A percentile compares a stretch with the other conserved stretches of the same genome.
Conservation (phyloP, 306 rosid species). For the Canavalia ensiformis region DNA sequence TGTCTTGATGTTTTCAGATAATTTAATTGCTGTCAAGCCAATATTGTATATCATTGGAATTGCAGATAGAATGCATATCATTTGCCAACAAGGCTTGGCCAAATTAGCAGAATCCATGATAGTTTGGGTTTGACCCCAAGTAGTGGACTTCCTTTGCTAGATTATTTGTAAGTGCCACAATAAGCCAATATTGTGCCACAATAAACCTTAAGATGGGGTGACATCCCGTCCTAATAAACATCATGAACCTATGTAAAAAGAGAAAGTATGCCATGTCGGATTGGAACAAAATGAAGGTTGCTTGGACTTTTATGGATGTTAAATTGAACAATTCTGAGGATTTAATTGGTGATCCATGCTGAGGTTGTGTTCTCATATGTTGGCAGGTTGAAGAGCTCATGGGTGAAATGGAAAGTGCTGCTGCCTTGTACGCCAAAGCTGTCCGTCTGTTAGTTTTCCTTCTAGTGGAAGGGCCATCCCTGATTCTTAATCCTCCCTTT, state of each 20-base stretch:
- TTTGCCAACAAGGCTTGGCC: too few relatives aligned
- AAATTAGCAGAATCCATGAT: too few relatives aligned
- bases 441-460: conserved; percentile 77
- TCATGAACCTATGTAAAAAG: neutral
- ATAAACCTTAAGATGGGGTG: too few relatives aligned
- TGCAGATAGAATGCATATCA: too few relatives aligned
- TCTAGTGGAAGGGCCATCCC: conserved; percentile 91
- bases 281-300: conserved; percentile 14
- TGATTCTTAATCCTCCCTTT: conserved; percentile 92
- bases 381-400: conserved; percentile 96
- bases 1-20: too few relatives aligned
- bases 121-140: too few relatives aligned
- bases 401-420: conserved; percentile 85
- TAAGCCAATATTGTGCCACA: too few relatives aligned
- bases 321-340: conserved; percentile 9
- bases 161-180: neutral
- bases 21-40: too few relatives aligned
- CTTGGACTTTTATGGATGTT: conserved; percentile 23
- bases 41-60: too few relatives aligned
- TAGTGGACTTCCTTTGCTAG: neutral
- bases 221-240: neutral
- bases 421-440: conserved; percentile 79
- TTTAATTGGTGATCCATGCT: conserved; percentile 27
- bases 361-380: conserved; percentile 27
- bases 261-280: conserved; percentile 14